Conservation (phyloP, 1,139 yeast species). For the Taphrina confusa region DNA sequence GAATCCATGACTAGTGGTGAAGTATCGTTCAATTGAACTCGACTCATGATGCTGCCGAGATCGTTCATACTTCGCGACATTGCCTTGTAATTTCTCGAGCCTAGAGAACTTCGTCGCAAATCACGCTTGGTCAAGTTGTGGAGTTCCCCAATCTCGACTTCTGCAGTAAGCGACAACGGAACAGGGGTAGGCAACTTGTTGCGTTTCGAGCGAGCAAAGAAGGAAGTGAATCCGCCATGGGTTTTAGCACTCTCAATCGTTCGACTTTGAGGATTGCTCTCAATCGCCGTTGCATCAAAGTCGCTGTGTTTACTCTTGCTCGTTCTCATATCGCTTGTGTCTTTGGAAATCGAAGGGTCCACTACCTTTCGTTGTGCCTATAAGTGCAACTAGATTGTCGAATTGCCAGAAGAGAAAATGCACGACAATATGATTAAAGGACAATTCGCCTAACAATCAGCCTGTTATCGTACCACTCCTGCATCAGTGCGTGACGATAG, state of each 20-base stretch:
- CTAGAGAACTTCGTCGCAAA: constrained; percentile 1
- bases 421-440: too few species aligned
- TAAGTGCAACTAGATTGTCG: too few species aligned
- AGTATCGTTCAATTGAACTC: not conserved
- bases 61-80: constrained; percentile 34
- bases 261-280: not conserved
- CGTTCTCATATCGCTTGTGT: constrained; percentile 11
- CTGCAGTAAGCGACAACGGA: not conserved
- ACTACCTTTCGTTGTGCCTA: too few species aligned
- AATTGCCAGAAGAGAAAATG: too few species aligned
- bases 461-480: too few species aligned
- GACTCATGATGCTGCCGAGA: constrained; percentile 3
- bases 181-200: constrained; percentile 6
- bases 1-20: too few species aligned
- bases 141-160: not conserved
- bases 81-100: constrained; percentile 15
- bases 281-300: not conserved
- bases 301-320: constrained; percentile 9
- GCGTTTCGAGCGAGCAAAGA: constrained; percentile 13
- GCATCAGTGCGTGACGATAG: too few species aligned
- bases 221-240: constrained; percentile 11
- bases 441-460: too few species aligned
- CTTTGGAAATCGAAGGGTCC: too few species aligned
- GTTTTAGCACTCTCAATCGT: not conserved
- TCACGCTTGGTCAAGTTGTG: not conserved